Evolutionary conservation across 177 flowering plant genomes (phyloP).

Genomic region (Vitis hybrid): DNA sequence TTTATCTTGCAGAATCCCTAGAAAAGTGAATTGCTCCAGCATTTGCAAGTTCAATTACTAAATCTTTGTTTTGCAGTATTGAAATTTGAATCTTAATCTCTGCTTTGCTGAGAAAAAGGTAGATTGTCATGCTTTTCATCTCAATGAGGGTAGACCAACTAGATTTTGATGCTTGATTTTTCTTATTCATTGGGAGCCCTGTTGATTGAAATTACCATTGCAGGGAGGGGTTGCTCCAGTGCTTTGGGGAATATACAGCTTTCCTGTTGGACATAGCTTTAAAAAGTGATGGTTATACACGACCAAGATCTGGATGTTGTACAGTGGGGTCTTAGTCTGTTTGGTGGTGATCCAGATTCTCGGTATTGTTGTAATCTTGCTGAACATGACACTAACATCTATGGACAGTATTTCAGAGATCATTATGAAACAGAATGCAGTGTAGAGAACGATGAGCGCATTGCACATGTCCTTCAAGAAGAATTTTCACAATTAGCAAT

Average conservation of each 20-base stretch:
- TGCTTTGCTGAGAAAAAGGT: too few species aligned
- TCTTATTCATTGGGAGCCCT: background rate
- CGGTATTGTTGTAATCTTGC: constrained; percentile 21
- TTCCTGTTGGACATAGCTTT: background rate
- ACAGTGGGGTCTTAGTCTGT: constrained; percentile 40
- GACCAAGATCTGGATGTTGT: constrained; percentile 40
- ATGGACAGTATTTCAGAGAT: constrained; percentile 24
- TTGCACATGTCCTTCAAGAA: constrained; percentile 59
- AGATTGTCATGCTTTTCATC: too few species aligned
- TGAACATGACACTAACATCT: constrained; percentile 23
- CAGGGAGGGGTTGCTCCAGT: background rate
- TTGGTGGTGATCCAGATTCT: constrained; percentile 35
- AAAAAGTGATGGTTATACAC: constrained; percentile 20
- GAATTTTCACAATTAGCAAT: constrained; percentile 49
- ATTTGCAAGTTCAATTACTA: too few species aligned
- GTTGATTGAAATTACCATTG: too few species aligned
- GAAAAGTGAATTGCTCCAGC: too few species aligned
- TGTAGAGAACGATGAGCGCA: constrained; percentile 53
- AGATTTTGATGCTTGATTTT: too few species aligned
- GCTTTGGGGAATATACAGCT: background rate
- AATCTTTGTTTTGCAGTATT: too few species aligned
- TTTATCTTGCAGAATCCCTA: too few species aligned
- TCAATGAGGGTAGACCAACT: too few species aligned
- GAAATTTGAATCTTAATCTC: too few species aligned
- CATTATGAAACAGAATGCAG: constrained; percentile 26